Evolutionary conservation across 2,329 filamentous ascomycete species (phyloP).

Genomic region (Pezicula rhizophila): DNA sequence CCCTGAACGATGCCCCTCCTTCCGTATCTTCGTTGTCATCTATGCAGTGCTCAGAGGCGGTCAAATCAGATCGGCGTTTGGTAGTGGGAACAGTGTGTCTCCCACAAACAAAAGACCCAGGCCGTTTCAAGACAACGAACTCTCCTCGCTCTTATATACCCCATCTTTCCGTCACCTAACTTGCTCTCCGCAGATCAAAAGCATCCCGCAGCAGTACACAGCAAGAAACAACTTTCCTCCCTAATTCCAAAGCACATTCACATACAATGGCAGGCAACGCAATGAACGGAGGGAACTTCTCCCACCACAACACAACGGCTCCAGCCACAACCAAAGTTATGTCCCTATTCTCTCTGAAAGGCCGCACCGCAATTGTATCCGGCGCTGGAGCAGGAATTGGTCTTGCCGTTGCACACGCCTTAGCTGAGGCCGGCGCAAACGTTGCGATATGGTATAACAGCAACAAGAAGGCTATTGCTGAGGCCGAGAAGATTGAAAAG

Average conservation of each 20-base stretch:
- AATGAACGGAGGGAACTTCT: constrained; percentile 39
- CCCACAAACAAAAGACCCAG: too few relatives aligned
- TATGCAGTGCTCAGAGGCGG: neutral
- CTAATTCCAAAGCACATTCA: neutral
- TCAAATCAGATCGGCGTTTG: neutral
- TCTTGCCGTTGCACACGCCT: constrained; percentile 54
- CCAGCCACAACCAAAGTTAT: constrained; percentile 43
- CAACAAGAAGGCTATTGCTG: constrained; percentile 57
- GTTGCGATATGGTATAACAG: constrained; percentile 69
- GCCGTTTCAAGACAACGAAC: too few relatives aligned
- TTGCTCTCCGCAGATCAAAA: too few relatives aligned
- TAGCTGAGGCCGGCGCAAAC: constrained; percentile 66
- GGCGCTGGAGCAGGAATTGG: constrained; percentile 68
- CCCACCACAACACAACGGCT: constrained; percentile 47
- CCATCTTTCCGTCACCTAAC: too few relatives aligned
- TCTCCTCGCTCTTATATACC: too few relatives aligned
- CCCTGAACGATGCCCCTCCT: neutral
- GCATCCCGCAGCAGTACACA: neutral
- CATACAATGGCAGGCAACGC: constrained; percentile 11
- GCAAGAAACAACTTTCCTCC: neutral
- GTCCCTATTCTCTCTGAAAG: constrained; percentile 63
- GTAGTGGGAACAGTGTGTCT: neutral
- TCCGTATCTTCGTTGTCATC: neutral
- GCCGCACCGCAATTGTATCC: constrained; percentile 63
- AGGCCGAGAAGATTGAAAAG: constrained; percentile 57